A percentile compares a stretch with the other conserved stretches of the same genome.
phyloP scores from a whole-genome alignment of 495 filamentous ascomycete genomes.

The Penicillium salamii region DNA sequence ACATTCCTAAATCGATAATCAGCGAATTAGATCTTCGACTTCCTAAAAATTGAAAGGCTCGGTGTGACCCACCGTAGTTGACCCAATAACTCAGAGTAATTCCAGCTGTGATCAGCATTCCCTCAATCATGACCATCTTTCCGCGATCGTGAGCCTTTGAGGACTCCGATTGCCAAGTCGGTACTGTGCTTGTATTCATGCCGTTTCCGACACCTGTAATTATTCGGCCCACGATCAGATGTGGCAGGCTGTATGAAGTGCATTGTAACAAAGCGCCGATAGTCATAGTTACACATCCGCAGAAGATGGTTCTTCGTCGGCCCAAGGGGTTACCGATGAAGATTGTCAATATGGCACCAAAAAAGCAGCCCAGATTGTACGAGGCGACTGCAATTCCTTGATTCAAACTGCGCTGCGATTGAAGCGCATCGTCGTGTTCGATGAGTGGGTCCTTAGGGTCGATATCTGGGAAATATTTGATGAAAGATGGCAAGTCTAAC shows the following conservation, averaged over 20 bases:
- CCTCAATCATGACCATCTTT: constrained; percentile 75
- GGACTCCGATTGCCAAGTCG: constrained; percentile 61
- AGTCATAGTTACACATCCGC: constrained; percentile 63
- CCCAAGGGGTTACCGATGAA: constrained; percentile 69
- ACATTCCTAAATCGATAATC: constrained; percentile 34
- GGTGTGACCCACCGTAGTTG: constrained; percentile 50
- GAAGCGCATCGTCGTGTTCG: not conserved
- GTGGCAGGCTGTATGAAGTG: constrained; percentile 55
- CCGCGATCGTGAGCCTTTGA: constrained; percentile 67
- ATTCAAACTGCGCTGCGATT: constrained; percentile 26
- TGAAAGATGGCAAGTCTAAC: constrained; percentile 52
- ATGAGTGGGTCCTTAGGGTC: constrained; percentile 13
- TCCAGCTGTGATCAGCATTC: constrained; percentile 63
- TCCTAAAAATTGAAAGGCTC: not conserved
- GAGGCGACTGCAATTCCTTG: constrained; percentile 56
- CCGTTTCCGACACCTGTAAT: constrained; percentile 69
- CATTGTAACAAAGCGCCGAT: constrained; percentile 65
- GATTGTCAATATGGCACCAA: constrained; percentile 65
- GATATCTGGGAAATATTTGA: constrained; percentile 49
- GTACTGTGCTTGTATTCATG: constrained; percentile 51
- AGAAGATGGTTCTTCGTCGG: constrained; percentile 63
- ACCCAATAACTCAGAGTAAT: constrained; percentile 72
- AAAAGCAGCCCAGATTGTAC: constrained; percentile 77
- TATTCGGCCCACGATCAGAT: constrained; percentile 63
- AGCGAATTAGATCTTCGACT: not conserved